Base-by-base conservation (phyloP, 163 green algal genomes). In the Scenedesmus sp. region DNA sequence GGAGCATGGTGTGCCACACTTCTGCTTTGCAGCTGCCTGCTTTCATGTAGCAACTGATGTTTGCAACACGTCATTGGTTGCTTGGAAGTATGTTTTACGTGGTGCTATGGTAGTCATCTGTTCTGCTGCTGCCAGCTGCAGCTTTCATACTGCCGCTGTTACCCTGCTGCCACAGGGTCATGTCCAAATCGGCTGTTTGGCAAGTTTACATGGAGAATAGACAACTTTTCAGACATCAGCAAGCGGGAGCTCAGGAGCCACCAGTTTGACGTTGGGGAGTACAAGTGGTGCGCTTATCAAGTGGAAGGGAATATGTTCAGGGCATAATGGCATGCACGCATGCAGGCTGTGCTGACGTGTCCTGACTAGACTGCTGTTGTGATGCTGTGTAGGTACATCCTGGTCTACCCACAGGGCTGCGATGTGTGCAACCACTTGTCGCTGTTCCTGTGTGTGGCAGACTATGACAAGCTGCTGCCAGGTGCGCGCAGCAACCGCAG, bases 361-460 rank as follows among this genome's bases (percentile, higher is more conserved):
- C n/a, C 10, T 83, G 76, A 46, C 18, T 51, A 30, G 40, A 40
- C 82, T 30, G 7, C 49, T n/a, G 1, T 72, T 35, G 51, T 87
- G 18, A 51, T 56, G 82, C 35, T 72, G 43, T 86, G n/a, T 35
- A 70, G 73, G 51, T 91, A 53, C 43, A 56, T 88, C 30, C 22
- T 87, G 53, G 97, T 99, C 1, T 99, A 99, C 92, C 98, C 98
- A 0, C 97, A 99, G 73, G 98, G 98, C 49, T 99, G 98, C 88
- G 98, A 99, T 89, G 98, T 99, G n/a, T 98, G 95, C 95, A 99
- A 99, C 93, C 98, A 99, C 93, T 94, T 99, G 22, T 99, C 97
- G 0, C 95, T 99, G 22, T 99, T 99, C 94, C 96, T 99, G 20
- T 99, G 98, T 91, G 98, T 99, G 24, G 98, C 98, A 35, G 98